phyloP scores from a whole-genome alignment of 192 early-diverging fungal species.

The Lobosporangium transversale region DNA sequence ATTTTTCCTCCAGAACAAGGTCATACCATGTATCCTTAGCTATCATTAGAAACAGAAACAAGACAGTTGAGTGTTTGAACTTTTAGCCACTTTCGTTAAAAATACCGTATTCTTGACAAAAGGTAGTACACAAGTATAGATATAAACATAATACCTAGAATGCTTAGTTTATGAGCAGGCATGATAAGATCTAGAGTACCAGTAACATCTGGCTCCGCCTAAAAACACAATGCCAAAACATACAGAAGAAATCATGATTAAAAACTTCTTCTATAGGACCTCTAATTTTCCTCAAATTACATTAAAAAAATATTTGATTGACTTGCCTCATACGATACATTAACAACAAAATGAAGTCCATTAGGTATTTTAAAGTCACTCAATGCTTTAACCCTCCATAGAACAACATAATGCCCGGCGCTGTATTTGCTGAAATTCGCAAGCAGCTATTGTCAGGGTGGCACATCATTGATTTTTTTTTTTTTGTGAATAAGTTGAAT shows the following conservation, averaged over 20 bases:
- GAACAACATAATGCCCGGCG: constrained; percentile 27
- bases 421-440: constrained; percentile 25
- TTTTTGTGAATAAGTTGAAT: no score
- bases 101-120: no score
- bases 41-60: background rate
- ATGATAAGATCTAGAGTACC: constrained; percentile 40
- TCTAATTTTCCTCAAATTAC: no score
- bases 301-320: no score
- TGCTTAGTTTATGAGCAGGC: constrained; percentile 19
- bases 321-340: constrained; percentile 40
- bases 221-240: no score
- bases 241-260: no score
- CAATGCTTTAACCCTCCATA: constrained; percentile 32
- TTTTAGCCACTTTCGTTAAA: no score
- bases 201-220: constrained; percentile 43
- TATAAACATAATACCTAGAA: constrained; percentile 25
- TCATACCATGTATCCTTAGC: constrained; percentile 31
- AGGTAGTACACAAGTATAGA: background rate
- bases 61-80: no score
- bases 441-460: constrained; percentile 19
- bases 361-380: constrained; percentile 31
- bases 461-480: no score
- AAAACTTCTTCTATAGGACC: no score
- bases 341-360: constrained; percentile 29
- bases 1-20: constrained; percentile 30